phyloP scores from a whole-genome alignment of 2,329 filamentous ascomycete genomes.

The Clonostachys byssicola region DNA sequence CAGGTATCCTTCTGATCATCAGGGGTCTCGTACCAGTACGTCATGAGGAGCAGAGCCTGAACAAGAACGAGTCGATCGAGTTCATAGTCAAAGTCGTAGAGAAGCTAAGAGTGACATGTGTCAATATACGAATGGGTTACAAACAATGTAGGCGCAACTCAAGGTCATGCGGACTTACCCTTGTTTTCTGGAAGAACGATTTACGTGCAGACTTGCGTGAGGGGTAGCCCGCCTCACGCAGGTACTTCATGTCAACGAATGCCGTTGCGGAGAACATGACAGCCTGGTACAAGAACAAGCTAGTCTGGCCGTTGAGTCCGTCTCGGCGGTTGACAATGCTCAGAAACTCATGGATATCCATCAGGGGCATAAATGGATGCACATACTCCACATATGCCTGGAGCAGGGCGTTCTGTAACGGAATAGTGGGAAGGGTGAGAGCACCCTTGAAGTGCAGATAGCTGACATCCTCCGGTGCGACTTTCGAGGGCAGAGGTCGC shows the following conservation, averaged over 20 bases:
- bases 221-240: constrained; percentile 73
- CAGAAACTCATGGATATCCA: constrained; percentile 64
- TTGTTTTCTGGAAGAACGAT: constrained; percentile 83
- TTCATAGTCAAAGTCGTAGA: constrained; percentile 97
- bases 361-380: constrained; percentile 87
- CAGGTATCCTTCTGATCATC: constrained; percentile 97
- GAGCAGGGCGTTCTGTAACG: constrained; percentile 75
- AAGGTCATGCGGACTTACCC: constrained; percentile 48
- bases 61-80: constrained; percentile 84
- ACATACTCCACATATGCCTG: constrained; percentile 85
- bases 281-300: constrained; percentile 85
- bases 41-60: constrained; percentile 86
- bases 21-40: constrained; percentile 95
- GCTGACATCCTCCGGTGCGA: constrained; percentile 75
- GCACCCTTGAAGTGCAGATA: constrained; percentile 85
- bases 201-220: constrained; percentile 80
- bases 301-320: constrained; percentile 67
- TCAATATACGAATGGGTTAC: constrained; percentile 8
- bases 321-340: constrained; percentile 60
- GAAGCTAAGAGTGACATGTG: constrained; percentile 45
- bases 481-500: constrained; percentile 71
- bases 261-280: constrained; percentile 92
- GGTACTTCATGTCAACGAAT: constrained; percentile 75
- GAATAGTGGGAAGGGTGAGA: constrained; percentile 65
- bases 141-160: constrained; percentile 2